A percentile compares a stretch with the other conserved stretches of the same genome.
phyloP scores from a whole-genome alignment of 2,329 filamentous ascomycete genomes.

The Paecilomyces niveus region DNA sequence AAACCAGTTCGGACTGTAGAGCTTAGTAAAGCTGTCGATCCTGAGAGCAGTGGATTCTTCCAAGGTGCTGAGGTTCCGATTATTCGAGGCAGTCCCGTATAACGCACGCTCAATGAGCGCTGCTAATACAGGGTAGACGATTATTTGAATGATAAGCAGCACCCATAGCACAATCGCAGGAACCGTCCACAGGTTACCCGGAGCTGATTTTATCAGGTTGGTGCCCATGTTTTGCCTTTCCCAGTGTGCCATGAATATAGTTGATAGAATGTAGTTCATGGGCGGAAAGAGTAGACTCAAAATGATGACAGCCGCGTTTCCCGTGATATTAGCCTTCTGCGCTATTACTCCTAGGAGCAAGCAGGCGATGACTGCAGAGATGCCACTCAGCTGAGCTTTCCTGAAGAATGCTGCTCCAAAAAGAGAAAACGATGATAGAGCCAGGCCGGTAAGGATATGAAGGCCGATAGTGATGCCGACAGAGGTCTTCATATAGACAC shows the following conservation, averaged over 20 bases:
- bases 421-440: conserved; percentile 72
- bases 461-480: conserved; percentile 63
- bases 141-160: conserved; percentile 68
- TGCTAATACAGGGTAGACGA: conserved; percentile 69
- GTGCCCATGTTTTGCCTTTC: conserved; percentile 56
- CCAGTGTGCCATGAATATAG: conserved; percentile 67
- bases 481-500: conserved; percentile 60
- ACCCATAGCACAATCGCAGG: conserved; percentile 72
- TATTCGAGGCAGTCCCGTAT: conserved; percentile 65
- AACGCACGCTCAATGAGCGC: conserved; percentile 65
- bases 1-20: conserved; percentile 62
- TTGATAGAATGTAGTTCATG: conserved; percentile 80
- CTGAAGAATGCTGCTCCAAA: conserved; percentile 78
- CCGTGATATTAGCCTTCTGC: conserved; percentile 59
- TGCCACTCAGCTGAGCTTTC: conserved; percentile 80
- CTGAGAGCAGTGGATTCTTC: conserved; percentile 54
- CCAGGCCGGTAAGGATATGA: conserved; percentile 68
- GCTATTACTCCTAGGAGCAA: conserved; percentile 74
- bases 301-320: conserved; percentile 58
- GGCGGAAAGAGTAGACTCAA: conserved; percentile 75
- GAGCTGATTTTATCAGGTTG: conserved; percentile 56
- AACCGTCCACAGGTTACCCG: conserved; percentile 59
- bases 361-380: conserved; percentile 64
- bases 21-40: conserved; percentile 68
- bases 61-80: conserved; percentile 38